Evolutionary conservation across 2,329 filamentous ascomycete genomes (phyloP).

Genomic region (Aspergillus sp.): DNA sequence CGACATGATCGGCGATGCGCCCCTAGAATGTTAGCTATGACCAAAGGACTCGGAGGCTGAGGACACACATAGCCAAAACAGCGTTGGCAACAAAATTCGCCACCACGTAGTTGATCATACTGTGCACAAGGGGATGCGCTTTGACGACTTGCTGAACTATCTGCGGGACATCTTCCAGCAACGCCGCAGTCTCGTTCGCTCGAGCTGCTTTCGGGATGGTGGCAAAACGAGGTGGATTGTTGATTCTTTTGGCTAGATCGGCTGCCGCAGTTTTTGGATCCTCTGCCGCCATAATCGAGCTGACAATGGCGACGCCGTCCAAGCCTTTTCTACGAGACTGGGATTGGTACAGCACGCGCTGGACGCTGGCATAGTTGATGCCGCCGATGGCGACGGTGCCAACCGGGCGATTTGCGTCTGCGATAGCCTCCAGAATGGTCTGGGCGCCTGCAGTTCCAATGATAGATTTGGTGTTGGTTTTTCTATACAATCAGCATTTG

Average conservation of each 20-base stretch:
- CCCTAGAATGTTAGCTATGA: constrained; percentile 33
- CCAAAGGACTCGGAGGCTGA: not conserved
- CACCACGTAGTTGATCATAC: constrained; percentile 95
- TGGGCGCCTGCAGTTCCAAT: constrained; percentile 65
- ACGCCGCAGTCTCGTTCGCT: constrained; percentile 15
- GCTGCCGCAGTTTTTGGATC: constrained; percentile 57
- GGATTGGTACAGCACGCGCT: constrained; percentile 65
- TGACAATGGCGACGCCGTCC: constrained; percentile 79
- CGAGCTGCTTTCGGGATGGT: constrained; percentile 19
- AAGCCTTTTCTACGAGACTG: constrained; percentile 49
- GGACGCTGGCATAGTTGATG: constrained; percentile 66
- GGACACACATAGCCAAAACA: constrained; percentile 56
- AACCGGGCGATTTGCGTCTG: constrained; percentile 32
- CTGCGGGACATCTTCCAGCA: constrained; percentile 29
- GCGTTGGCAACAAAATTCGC: constrained; percentile 93
- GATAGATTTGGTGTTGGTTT: constrained; percentile 76
- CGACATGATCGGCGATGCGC: constrained; percentile 89
- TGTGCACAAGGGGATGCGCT: constrained; percentile 70
- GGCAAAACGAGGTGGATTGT: constrained; percentile 25
- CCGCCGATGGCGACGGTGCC: constrained; percentile 74
- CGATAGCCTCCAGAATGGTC: constrained; percentile 55
- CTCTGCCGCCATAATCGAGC: constrained; percentile 67
- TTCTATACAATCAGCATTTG: constrained; percentile 40
- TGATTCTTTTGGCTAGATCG: constrained; percentile 50
- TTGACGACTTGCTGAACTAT: constrained; percentile 54